Conservation (phyloP, 139 green algal genomes). For the Gonium pectorale region DNA sequence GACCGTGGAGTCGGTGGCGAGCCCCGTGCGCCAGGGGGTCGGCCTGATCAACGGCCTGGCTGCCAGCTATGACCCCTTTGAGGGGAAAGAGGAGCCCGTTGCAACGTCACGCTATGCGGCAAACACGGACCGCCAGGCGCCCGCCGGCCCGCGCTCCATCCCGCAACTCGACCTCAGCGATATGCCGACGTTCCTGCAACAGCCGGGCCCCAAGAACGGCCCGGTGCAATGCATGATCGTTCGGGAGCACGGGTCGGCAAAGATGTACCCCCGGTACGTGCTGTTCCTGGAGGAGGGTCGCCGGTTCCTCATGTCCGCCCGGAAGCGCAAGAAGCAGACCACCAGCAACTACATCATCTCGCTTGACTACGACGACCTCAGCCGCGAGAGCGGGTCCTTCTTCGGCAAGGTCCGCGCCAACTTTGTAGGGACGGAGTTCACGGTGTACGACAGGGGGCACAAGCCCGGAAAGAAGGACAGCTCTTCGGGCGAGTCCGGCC, state of each 20-base stretch:
- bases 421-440: constrained; percentile 97
- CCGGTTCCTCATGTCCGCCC: constrained; percentile 87
- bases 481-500: background rate
- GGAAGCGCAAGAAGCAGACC: constrained; percentile 88
- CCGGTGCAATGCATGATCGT: constrained; percentile 86
- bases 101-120: background rate
- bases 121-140: background rate
- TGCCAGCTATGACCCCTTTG: constrained; percentile 71
- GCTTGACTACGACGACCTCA: constrained; percentile 75
- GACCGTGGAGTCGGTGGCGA: background rate
- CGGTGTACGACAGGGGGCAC: constrained; percentile 79
- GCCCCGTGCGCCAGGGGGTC: constrained; percentile 1
- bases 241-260: constrained; percentile 64
- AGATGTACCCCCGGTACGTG: constrained; percentile 78
- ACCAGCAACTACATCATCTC: constrained; percentile 92
- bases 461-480: constrained; percentile 64
- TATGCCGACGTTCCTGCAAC: constrained; percentile 68
- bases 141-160: background rate
- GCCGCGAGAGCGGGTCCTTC: constrained; percentile 63
- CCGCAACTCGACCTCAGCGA: constrained; percentile 59
- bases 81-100: constrained; percentile 31
- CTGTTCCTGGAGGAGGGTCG: constrained; percentile 75
- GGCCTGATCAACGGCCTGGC: constrained; percentile 56
- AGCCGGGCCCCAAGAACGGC: constrained; percentile 66
- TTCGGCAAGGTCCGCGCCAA: constrained; percentile 91